These are phyloP conservation scores for Lotus japonicus DNA, from an alignment of 306 rosid species.

Conservation along the genomic window DNA sequence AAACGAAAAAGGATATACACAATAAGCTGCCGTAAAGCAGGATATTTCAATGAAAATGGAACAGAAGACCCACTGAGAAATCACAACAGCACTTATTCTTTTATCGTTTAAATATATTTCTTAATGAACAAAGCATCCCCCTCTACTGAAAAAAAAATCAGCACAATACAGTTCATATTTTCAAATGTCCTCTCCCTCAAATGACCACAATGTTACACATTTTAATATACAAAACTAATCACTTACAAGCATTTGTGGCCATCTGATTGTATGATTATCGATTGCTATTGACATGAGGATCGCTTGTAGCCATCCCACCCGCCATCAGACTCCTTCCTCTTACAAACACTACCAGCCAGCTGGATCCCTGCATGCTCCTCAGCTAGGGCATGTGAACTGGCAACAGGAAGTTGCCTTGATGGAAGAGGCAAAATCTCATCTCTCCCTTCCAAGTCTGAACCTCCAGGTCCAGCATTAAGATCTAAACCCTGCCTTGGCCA, in stretches of 20 bases:
- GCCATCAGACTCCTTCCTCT: slow-evolving; percentile 76
- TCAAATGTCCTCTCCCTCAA: slow-evolving; percentile 17
- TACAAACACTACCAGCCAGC: slow-evolving; percentile 39
- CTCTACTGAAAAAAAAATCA: slow-evolving; percentile 21
- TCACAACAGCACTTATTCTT: slow-evolving; percentile 22
- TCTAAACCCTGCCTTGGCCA: slow-evolving; percentile 71
- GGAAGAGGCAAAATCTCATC: slow-evolving; percentile 36
- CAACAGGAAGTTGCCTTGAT: slow-evolving; percentile 53
- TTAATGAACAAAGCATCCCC: slow-evolving; percentile 20
- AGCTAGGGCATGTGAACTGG: slow-evolving; percentile 45
- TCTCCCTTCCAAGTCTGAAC: slow-evolving; percentile 54
- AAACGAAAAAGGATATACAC: background rate
- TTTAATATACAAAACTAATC: background rate
- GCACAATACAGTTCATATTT: slow-evolving; percentile 21
- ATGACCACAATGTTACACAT: slow-evolving; percentile 18
- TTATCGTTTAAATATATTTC: slow-evolving; percentile 20
- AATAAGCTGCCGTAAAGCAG: background rate
- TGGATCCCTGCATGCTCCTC: slow-evolving; percentile 56
- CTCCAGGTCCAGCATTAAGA: slow-evolving; percentile 75
- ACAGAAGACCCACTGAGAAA: slow-evolving; percentile 11
- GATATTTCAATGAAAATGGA: slow-evolving; percentile 9
- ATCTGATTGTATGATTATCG: slow-evolving; percentile 13
- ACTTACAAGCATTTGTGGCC: slow-evolving; percentile 38
- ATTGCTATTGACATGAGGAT: slow-evolving; percentile 48
- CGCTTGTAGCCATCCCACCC: slow-evolving; percentile 66